Conservation (phyloP, 78 protist species). For the Dictyostelium discoideum region dicty_2.7 NC_007090.3:3875501-3876000, state of each 20-base stretch:
- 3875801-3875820: background rate
- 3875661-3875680: background rate
- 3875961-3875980: background rate
- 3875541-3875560: background rate
- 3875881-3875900: background rate
- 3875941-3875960: background rate
- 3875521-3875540: background rate
- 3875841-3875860: background rate
- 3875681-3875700: too few relatives aligned
- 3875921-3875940: background rate
- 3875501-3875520: background rate
- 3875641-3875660: background rate
- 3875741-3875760: background rate
- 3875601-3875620: background rate
- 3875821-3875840: background rate
- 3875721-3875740: too few relatives aligned
- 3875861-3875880: background rate
- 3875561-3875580: background rate
- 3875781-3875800: background rate
- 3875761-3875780: background rate
- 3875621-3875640: background rate
- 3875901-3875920: background rate
- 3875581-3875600: background rate
- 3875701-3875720: background rate
- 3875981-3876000: background rate